Percentiles rank a stretch among this genome's conserved stretches.
phyloP scores from a whole-genome alignment of 371 early-diverging fungal species.

The Paraphysoderma sedebokerense region DNA sequence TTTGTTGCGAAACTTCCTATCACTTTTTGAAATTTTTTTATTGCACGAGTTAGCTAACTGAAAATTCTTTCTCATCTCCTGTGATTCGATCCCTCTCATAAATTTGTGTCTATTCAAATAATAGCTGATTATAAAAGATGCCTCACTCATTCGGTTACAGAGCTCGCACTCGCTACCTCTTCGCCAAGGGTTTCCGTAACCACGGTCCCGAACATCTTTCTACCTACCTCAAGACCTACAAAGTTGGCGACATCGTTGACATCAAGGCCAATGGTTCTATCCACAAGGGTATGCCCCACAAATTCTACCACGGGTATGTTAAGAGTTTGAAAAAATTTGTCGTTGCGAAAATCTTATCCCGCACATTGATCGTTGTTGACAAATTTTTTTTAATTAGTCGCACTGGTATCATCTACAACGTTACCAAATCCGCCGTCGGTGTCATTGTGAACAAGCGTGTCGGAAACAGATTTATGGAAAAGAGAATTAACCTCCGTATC shows the following conservation, averaged over 20 bases:
- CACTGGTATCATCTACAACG: conserved; percentile 97
- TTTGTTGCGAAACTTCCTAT: too few species aligned
- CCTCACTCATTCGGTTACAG: conserved; percentile 94
- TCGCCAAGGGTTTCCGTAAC: conserved; percentile 92
- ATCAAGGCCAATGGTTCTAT: conserved; percentile 93
- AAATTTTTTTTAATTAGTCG: conserved; percentile 30
- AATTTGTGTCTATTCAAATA: too few species aligned
- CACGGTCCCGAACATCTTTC: conserved; percentile 84
- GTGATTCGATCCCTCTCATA: too few species aligned
- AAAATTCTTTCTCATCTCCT: too few species aligned
- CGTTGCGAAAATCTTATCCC: not conserved
- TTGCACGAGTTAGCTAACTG: too few species aligned
- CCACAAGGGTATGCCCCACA: conserved; percentile 99
- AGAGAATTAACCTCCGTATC: conserved; percentile 95
- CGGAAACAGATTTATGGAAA: conserved; percentile 94
- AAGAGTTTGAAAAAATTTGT: not conserved
- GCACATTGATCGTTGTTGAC: not conserved
- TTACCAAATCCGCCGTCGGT: conserved; percentile 96
- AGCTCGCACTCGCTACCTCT: conserved; percentile 97
- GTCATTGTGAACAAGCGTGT: conserved; percentile 96
- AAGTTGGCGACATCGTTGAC: conserved; percentile 98
- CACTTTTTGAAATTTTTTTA: too few species aligned
- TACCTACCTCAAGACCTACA: conserved; percentile 94
- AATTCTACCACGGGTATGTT: conserved; percentile 96
- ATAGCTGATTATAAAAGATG: conserved; percentile 24